Evolutionary conservation across 2,329 filamentous ascomycete species (phyloP), one percentile per base, ranked within the genome.

Genomic region (Fusarium nodosum): DNA sequence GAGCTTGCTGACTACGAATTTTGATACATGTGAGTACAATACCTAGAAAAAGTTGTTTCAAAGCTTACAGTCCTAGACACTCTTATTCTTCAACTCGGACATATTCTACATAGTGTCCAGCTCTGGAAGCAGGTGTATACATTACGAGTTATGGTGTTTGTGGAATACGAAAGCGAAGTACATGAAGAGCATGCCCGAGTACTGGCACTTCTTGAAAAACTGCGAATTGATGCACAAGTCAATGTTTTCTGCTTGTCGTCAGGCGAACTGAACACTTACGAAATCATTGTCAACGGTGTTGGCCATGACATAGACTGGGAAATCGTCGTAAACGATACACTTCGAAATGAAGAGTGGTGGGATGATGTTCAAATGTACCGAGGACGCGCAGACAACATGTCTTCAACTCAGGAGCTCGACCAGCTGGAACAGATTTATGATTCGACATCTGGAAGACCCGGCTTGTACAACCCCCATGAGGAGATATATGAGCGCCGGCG

Each of bases 141-240:
- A 41, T 80, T 97, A 10, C 89, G 93, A 39, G 91, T 97, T 6
- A 88, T 91, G 56, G 93, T 97, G 0, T 97, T 97, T 77, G 93
- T 97, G 22, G 93, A 97, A 75, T 97, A 97, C 71, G 93, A 96
- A 76, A 88, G 85, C 28, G 93, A 97, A 71, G 90, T 97, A 1
- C 88, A 91, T 39, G 92, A 97, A 78, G 93, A 97, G 78, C 84
- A 88, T 36, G 87, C 86, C 2, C 84, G 93, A 59, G 90, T 97
- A 18, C 88, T 88, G 62, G 88, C 90, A 1, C 82, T 97, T 3
- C 83, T 97, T 1, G 91, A 93, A 24, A 97, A 95, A 76, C 79
- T 97, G 11, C 86, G 93, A 18, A 97, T 97, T 48, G 88, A 94
- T 65, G 93, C 93, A 5, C 85, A 93, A 66, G 87, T 97, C 0